Evolutionary conservation across 805 yeast genomes (phyloP), one percentile per base, ranked within the genome.

Genomic region (Starmerella stigmatis): DNA sequence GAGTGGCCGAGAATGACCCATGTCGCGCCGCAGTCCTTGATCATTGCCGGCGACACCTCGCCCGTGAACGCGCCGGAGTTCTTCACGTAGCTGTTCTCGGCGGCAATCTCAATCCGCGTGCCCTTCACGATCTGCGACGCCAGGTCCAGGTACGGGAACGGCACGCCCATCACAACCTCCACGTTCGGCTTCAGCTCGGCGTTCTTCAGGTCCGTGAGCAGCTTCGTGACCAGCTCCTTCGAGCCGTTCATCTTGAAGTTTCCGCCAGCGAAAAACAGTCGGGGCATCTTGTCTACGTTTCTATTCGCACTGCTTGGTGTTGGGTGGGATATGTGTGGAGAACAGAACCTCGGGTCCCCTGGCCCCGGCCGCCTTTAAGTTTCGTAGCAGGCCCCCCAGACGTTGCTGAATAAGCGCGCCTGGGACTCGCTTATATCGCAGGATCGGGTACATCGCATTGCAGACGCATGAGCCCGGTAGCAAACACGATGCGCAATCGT

Each of bases 231-330:
- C 59, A 92, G 81, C 60, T 75, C 76, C 70, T 79, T 80, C 64
- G 94, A 72, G 65, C 98, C 98, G 77, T 92, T 92, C 85, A 92
- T 81, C 72, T 92, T 92, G 78, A 92, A 89, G 86, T 92, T 92
- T 64, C 98, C 98, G 61, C 98, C 98, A 64, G 92, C 95, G 69
- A 92, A 88, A 73, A 89, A 92, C 69, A 74, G 76, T 71, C 94
- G 83, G 66, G 94, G 33, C 94, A 56, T 56, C 39, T 28, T 48
- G 35, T 41, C 12, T n/a, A 17, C 16, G 29, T 13, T 6, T 11
- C 13, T 21, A 8, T 10, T 22, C 11, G 13, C 7, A 16, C 13
- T 33, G 11, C 15, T 10, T 19, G 15, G 23, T 28, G 16, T 28
- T 23, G n/a, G n/a, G n/a, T n/a, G n/a, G n/a, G n/a, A n/a, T n/a